These are phyloP conservation scores for Madurella mycetomatis DNA, from an alignment of 2,329 filamentous ascomycete species.

Conservation along the genomic window DNA sequence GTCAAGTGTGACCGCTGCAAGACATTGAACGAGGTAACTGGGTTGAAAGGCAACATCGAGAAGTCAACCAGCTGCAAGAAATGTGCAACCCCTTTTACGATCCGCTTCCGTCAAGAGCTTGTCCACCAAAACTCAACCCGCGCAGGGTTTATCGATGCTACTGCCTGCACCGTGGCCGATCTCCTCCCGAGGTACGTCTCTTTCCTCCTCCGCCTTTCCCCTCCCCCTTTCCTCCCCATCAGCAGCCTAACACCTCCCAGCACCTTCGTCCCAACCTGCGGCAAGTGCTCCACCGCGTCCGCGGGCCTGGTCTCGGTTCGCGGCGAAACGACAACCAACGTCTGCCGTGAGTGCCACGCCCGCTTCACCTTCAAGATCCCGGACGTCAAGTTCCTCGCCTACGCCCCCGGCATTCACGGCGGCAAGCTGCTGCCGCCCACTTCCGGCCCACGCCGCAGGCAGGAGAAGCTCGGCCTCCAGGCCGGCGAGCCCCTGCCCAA, in stretches of 20 bases:
- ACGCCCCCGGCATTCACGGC: slow-evolving; percentile 51
- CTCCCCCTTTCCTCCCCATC: not conserved
- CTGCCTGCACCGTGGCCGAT: slow-evolving; percentile 69
- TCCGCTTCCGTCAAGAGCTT: slow-evolving; percentile 61
- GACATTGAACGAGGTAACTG: slow-evolving; percentile 64
- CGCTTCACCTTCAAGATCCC: slow-evolving; percentile 77
- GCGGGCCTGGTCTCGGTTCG: slow-evolving; percentile 67
- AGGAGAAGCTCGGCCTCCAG: slow-evolving; percentile 53
- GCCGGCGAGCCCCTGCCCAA: slow-evolving; percentile 53
- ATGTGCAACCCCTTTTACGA: slow-evolving; percentile 49
- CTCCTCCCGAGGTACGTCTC: slow-evolving; percentile 61
- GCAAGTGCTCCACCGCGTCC: slow-evolving; percentile 66
- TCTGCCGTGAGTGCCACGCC: slow-evolving; percentile 74
- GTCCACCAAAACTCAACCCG: slow-evolving; percentile 70
- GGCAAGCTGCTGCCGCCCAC: slow-evolving; percentile 22
- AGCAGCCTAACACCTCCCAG: slow-evolving; percentile 37
- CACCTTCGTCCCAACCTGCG: slow-evolving; percentile 74
- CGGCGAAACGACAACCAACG: slow-evolving; percentile 67
- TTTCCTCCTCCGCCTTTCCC: slow-evolving; percentile 1
- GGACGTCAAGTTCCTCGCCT: slow-evolving; percentile 71
- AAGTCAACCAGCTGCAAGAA: slow-evolving; percentile 55
- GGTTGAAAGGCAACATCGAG: slow-evolving; percentile 49
- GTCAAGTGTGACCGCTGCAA: slow-evolving; percentile 79
- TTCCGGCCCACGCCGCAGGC: slow-evolving; percentile 40
- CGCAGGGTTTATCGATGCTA: slow-evolving; percentile 73